Conservation (phyloP, 306 rosid species). For the Medicago truncatula region DNA sequence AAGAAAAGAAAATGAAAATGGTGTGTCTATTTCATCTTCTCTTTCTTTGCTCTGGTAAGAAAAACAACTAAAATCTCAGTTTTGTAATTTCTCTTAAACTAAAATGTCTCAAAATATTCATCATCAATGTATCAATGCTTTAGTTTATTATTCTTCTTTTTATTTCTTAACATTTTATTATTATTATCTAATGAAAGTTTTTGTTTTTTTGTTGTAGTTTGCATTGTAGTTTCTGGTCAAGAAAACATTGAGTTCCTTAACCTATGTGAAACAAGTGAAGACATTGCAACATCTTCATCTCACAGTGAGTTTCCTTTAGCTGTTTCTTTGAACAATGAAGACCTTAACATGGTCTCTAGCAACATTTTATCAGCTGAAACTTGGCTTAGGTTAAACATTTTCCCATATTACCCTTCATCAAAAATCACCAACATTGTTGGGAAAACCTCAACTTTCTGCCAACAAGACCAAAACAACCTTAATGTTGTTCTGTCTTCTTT, state of each 20-base stretch:
- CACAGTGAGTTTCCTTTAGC: conserved; percentile 60
- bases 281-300: conserved; percentile 43
- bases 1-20: conserved; percentile 42
- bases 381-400: conserved; percentile 72
- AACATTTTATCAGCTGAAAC: conserved; percentile 70
- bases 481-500: conserved; percentile 53
- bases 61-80: conserved; percentile 7
- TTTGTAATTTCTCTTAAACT: conserved; percentile 12
- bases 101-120: conserved; percentile 17
- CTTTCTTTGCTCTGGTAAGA: conserved; percentile 58
- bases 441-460: conserved; percentile 53
- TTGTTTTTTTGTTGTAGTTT: conserved; percentile 30
- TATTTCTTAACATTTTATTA: neutral
- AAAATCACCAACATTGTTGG: conserved; percentile 75
- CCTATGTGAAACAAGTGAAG: conserved; percentile 51
- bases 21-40: conserved; percentile 41
- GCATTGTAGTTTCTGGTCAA: conserved; percentile 63
- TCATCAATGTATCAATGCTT: conserved; percentile 6
- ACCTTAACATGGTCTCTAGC: conserved; percentile 60
- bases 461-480: conserved; percentile 41
- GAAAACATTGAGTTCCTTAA: conserved; percentile 56
- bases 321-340: conserved; percentile 51
- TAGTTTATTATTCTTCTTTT: neutral
- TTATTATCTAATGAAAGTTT: neutral
- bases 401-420: conserved; percentile 69